These are phyloP conservation scores for Alternaria brassicicola DNA, from an alignment of 2,329 filamentous ascomycete genomes.

Conservation along the genomic window DNA sequence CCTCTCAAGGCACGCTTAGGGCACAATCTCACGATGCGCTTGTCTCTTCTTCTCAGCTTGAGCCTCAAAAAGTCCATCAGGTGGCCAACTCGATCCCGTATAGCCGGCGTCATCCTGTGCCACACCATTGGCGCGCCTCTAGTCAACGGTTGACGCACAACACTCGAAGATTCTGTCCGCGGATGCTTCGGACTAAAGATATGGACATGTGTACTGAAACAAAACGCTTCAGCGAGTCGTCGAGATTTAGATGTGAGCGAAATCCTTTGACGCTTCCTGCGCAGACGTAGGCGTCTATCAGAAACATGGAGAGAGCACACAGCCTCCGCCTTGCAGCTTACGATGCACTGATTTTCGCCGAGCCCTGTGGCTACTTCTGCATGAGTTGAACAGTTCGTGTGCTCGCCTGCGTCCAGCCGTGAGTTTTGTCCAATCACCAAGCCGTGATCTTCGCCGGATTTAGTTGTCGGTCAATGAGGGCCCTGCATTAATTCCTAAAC, in stretches of 20 bases:
- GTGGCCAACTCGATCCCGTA: constrained; percentile 23
- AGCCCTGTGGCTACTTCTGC: constrained; percentile 23
- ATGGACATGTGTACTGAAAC: neutral
- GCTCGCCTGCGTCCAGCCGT: constrained; percentile 19
- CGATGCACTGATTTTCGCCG: constrained; percentile 17
- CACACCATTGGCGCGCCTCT: constrained; percentile 18
- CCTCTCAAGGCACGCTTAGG: constrained; percentile 14
- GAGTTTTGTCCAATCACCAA: constrained; percentile 26
- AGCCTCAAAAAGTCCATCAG: constrained; percentile 19
- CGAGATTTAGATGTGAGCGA: neutral
- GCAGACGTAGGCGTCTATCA: neutral
- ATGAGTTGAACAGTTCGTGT: constrained; percentile 22
- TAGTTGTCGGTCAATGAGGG: constrained; percentile 32
- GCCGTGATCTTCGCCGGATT: constrained; percentile 23
- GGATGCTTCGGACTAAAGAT: neutral
- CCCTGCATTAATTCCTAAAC: constrained; percentile 29
- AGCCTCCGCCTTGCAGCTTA: constrained; percentile 14
- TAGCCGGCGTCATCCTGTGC: constrained; percentile 23
- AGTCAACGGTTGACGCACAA: constrained; percentile 7
- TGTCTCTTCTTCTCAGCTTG: constrained; percentile 15
- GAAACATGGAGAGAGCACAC: constrained; percentile 12
- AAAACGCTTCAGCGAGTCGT: neutral
- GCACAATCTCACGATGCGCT: neutral
- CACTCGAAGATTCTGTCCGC: neutral
- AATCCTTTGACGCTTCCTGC: neutral